These are phyloP conservation scores for Hymenoscyphus scutula DNA, from an alignment of 2,329 filamentous ascomycete genomes.

Conservation along the genomic window DNA sequence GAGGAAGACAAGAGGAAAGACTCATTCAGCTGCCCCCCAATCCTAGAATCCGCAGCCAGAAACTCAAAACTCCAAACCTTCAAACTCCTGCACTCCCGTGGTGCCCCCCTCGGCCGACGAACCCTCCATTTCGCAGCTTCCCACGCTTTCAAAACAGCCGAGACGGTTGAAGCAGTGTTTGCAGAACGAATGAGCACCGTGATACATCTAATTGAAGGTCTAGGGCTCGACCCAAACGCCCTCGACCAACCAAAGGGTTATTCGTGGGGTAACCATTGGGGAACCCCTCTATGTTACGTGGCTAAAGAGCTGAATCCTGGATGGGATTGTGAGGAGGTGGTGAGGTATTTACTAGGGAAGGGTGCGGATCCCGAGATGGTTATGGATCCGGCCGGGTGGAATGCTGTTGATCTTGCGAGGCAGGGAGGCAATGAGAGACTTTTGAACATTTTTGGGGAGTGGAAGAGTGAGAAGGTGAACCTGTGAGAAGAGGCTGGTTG, in stretches of 20 bases:
- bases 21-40: neutral
- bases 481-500: too few species aligned
- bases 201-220: neutral
- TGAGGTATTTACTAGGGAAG: neutral
- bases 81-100: neutral
- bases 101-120: neutral
- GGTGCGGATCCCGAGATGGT: neutral
- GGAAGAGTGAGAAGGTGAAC: neutral
- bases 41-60: neutral
- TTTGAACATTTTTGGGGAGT: neutral
- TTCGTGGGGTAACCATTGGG: neutral
- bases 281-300: slow-evolving; percentile 1
- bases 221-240: neutral
- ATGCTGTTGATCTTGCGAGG: neutral
- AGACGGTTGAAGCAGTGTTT: neutral
- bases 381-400: neutral
- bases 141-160: neutral
- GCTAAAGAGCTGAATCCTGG: neutral
- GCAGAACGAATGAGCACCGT: neutral
- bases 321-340: neutral
- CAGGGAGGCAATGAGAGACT: neutral
- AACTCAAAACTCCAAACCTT: neutral
- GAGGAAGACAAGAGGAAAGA: neutral
- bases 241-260: neutral
- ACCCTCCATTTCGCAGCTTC: neutral